Evolutionary conservation across 2,329 filamentous ascomycete species (phyloP), one percentile per base, ranked within the genome.

Genomic region (Fusarium liriodendri): DNA sequence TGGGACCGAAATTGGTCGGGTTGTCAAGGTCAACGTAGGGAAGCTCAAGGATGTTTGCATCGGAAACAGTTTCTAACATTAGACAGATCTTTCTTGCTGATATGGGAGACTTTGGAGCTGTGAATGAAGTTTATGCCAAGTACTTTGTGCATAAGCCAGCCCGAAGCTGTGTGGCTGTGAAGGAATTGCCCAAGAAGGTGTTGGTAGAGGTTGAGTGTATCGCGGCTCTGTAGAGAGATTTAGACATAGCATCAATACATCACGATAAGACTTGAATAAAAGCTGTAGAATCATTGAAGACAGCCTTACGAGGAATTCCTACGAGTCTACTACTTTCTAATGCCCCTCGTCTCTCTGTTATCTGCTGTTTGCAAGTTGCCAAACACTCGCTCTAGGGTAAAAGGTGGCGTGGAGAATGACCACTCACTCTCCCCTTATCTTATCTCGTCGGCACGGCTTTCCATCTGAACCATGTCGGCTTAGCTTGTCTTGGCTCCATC

Each of bases 141-240:
- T 57, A 64, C 33, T 64, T 64, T 64, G 47, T 42, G 22, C 61
- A 64, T 20, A 64, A 64, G 18, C 61, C 61, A 25, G 47, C 61
- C 0, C 29, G 61, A 18, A 64, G 61, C 6, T 64, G 47, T 35
- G 42, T 64, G 13, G 61, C 61, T 38, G 32, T 64, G 8, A 64
- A 57, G 20, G 18, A 55, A 47, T 38, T 64, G 45, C 61, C 61
- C 11, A 64, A 64, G 47, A 29, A 57, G 11, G 42, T 57, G 10
- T 27, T 27, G 33, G 42, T 64, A 16, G 61, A 64, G 20, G 25
- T 64, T 64, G 33, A 64, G 29, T 64, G 47, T 50, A 22, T 37
- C 11, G 40, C 59, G 9, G 27, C 37, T 27, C n/a, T 60, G 11
- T 42, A 5, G 27, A 6, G 20, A 45, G 20, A 45, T 7, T 14